Conservation (phyloP, 2,329 filamentous ascomycete species). For the Neoarthrinium moseri region DNA sequence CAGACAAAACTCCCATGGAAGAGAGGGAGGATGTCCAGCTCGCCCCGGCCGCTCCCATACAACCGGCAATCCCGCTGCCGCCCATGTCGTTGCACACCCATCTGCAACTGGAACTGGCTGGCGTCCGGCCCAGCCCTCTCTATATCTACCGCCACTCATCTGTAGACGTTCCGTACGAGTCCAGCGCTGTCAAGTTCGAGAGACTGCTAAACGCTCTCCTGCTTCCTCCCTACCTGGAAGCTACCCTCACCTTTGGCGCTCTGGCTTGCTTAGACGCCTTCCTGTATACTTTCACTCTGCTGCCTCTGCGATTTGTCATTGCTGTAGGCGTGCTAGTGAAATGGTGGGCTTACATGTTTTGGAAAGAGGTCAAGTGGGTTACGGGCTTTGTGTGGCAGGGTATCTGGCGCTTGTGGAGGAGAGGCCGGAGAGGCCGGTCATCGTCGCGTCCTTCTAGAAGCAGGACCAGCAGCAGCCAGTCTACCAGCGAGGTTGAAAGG, state of each 20-base stretch:
- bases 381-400: slow-evolving; percentile 77
- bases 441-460: slow-evolving; percentile 18
- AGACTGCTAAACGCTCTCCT: slow-evolving; percentile 85
- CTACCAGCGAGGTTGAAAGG: slow-evolving; percentile 33
- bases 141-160: slow-evolving; percentile 62
- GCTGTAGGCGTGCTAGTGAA: slow-evolving; percentile 72
- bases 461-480: slow-evolving; percentile 20
- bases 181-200: slow-evolving; percentile 87
- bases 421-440: slow-evolving; percentile 48
- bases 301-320: slow-evolving; percentile 84
- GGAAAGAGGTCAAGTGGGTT: slow-evolving; percentile 71
- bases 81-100: slow-evolving; percentile 67
- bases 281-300: slow-evolving; percentile 94
- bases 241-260: slow-evolving; percentile 82
- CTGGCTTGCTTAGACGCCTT: slow-evolving; percentile 92
- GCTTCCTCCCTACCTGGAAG: slow-evolving; percentile 78
- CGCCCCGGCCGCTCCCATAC: slow-evolving; percentile 49
- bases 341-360: slow-evolving; percentile 75
- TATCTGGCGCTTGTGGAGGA: slow-evolving; percentile 73
- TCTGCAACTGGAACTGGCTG: slow-evolving; percentile 63
- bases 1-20: slow-evolving; percentile 7
- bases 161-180: slow-evolving; percentile 76
- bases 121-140: slow-evolving; percentile 60
- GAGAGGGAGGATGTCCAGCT: slow-evolving; percentile 3
- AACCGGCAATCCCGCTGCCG: slow-evolving; percentile 57